These are phyloP conservation scores for Debaryomyces tyrocola DNA, from an alignment of 805 yeast species.

Conservation along the genomic window DNA sequence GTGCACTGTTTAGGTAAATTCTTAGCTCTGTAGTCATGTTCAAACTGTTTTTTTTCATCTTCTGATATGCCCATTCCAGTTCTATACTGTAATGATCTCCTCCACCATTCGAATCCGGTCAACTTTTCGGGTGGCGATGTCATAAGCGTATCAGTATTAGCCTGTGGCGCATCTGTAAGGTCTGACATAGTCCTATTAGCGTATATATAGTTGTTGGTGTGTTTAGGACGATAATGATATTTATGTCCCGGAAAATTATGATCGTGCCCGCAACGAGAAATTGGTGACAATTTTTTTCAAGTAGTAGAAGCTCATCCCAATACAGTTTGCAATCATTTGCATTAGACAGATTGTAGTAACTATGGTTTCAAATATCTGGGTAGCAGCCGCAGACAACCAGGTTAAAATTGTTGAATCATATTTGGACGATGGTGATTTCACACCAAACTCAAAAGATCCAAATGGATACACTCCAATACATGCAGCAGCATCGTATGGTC, in stretches of 20 bases:
- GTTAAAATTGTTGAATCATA: conserved; percentile 54
- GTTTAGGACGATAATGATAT: not conserved
- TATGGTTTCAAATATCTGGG: conserved; percentile 76
- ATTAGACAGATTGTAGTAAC: not conserved
- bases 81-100: conserved; percentile 65
- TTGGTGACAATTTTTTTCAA: not conserved
- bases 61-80: conserved; percentile 66
- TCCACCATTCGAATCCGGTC: conserved; percentile 77
- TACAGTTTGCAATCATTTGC: not conserved
- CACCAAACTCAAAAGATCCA: conserved; percentile 78
- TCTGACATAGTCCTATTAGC: too few species aligned
- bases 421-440: conserved; percentile 49
- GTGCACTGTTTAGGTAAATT: conserved; percentile 55
- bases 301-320: not conserved
- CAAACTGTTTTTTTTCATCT: conserved; percentile 55
- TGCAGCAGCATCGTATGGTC: conserved; percentile 96
- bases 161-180: not conserved
- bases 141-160: not conserved
- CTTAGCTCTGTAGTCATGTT: conserved; percentile 50
- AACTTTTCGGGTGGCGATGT: conserved; percentile 32
- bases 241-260: not conserved
- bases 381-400: conserved; percentile 89
- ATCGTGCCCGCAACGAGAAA: not conserved
- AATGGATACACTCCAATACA: conserved; percentile 97
- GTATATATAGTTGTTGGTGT: too few species aligned